Evolutionary conservation across 1,139 yeast genomes (phyloP), one percentile per base, ranked within the genome.

Genomic region (Suhomyces anneliseae): DNA sequence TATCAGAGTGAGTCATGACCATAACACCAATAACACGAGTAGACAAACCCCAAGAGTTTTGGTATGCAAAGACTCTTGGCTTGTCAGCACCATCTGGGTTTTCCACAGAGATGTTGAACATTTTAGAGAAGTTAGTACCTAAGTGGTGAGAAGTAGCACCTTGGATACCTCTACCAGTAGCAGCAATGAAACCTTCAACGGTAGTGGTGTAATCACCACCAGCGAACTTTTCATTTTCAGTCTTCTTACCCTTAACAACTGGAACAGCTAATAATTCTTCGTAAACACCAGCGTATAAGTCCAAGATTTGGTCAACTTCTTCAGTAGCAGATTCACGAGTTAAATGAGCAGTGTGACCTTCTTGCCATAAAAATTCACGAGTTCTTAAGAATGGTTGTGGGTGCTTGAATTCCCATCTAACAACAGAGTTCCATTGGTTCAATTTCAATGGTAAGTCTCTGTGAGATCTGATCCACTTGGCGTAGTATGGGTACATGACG

Each of bases 371-470:
- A 74, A 95, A 95, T 73, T 95, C 99, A 75, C 99, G 87, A 12
- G 99, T 95, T 81, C 99, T 88, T 65, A 95, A 76, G 73, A 95
- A 95, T 48, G 99, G 99, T 74, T 95, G 99, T 49, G 99, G 99
- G 69, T 95, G 98, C 78, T 95, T 95, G 78, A 95, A 95, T 74
- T 95, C 99, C 99, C 99, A 95, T 79, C 99, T 86, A 44, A 95
- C 99, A 45, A 95, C 98, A 24, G 98, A 92, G 76, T 95, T 95
- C 99, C 99, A 95, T 74, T 95, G 99, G 76, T 95, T 93, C 66
- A 93, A 81, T 64, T 87, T 89, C 72, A 95, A 79, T 51, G 99
- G 99, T 68, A 95, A 81, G 68, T 95, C 99, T 70, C 99, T 88
- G 75, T 95, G 96, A 32, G 98, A 92, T 70, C 97, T 87, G 63